Conservation (phyloP, 1,139 yeast genomes). For the Geotrichum carabidarum region DNA sequence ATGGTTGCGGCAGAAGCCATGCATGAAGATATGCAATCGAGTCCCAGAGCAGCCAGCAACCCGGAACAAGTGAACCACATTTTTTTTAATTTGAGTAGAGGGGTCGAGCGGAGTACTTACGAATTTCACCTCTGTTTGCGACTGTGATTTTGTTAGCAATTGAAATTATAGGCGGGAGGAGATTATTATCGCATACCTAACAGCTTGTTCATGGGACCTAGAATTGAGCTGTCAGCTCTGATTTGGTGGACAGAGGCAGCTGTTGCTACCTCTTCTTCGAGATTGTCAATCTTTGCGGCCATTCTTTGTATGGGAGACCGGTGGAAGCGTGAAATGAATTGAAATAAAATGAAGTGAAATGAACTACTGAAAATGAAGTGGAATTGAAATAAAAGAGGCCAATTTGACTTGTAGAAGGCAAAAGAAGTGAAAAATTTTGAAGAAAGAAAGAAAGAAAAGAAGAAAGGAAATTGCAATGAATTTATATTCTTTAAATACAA, state of each 20-base stretch:
- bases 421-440: neutral
- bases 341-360: too few species aligned
- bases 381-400: neutral
- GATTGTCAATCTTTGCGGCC: conserved; percentile 2
- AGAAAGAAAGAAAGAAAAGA: neutral
- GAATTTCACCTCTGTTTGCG: conserved; percentile 95
- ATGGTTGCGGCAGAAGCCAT: too few species aligned
- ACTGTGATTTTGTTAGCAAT: conserved; percentile 43
- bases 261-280: conserved; percentile 16
- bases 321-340: too few species aligned
- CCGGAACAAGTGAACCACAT: too few species aligned
- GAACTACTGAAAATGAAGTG: too few species aligned
- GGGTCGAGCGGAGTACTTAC: conserved; percentile 27
- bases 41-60: too few species aligned
- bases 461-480: neutral
- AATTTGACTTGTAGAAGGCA: too few species aligned
- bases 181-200: conserved; percentile 27
- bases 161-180: neutral
- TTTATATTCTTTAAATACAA: neutral
- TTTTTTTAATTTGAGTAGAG: too few species aligned
- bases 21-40: too few species aligned
- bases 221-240: conserved; percentile 38
- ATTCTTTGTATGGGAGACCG: neutral
- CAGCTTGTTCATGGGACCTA: conserved; percentile 41
- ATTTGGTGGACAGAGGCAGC: conserved; percentile 27